phyloP scores from a whole-genome alignment of 2,329 filamentous ascomycete species.

The Cladosporium sp. region DNA sequence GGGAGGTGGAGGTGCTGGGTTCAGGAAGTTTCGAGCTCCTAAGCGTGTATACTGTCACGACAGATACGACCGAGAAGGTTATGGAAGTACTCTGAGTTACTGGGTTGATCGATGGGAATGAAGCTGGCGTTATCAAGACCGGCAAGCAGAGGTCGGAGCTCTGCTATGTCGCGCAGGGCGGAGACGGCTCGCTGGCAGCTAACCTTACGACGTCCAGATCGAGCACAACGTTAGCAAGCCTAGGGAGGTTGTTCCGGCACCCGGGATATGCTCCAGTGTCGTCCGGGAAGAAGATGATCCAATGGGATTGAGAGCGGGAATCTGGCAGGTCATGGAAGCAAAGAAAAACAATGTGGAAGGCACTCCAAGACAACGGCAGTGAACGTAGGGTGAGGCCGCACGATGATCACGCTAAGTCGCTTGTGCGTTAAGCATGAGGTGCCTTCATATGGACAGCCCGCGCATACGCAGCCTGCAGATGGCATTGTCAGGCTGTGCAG shows the following conservation, averaged over 20 bases:
- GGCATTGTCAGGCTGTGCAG: conserved; percentile 21
- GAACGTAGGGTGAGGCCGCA: conserved; percentile 4
- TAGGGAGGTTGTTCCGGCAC: conserved; percentile 3
- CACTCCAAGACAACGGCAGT: conserved; percentile 4
- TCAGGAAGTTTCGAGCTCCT: background rate
- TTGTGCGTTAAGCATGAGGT: conserved; percentile 13
- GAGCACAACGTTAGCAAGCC: conserved; percentile 16
- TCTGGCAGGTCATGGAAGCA: conserved; percentile 4
- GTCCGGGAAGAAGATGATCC: conserved; percentile 1
- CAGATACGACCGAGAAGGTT: background rate
- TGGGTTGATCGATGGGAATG: conserved; percentile 2
- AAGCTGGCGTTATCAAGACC: conserved; percentile 10
- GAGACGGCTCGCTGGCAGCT: conserved; percentile 16
- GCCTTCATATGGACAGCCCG: conserved; percentile 8
- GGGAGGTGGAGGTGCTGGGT: background rate
- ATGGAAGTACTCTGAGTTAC: background rate
- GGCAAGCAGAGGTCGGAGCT: conserved; percentile 5
- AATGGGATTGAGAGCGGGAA: background rate
- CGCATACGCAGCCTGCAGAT: conserved; percentile 19
- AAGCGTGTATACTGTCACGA: background rate
- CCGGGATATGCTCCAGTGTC: conserved; percentile 14
- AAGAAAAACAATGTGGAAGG: conserved; percentile 12
- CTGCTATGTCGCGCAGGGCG: conserved; percentile 12
- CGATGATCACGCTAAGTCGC: conserved; percentile 5
- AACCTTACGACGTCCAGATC: conserved; percentile 10